phyloP scores from a whole-genome alignment of 148 eudicot species.

The Vaccinium myrtillus region DNA sequence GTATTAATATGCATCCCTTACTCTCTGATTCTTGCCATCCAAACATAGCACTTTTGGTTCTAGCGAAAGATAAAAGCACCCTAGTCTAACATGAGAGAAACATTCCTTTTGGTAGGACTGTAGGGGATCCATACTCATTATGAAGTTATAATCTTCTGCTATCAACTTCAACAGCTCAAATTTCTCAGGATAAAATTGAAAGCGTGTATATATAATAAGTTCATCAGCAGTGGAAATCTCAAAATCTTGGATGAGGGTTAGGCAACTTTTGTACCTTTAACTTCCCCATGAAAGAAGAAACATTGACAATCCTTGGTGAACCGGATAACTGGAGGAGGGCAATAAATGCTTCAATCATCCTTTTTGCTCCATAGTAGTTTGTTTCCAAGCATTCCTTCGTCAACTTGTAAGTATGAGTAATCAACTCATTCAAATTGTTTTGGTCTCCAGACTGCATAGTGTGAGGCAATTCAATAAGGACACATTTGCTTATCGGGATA shows the following conservation, averaged over 20 bases:
- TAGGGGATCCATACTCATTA: neutral
- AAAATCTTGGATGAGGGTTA: neutral
- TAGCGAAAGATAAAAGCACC: neutral
- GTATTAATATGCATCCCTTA: neutral
- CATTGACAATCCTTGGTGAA: slow-evolving; percentile 52
- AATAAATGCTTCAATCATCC: slow-evolving; percentile 40
- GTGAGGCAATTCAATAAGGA: neutral
- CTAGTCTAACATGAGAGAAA: neutral
- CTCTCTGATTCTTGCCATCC: neutral
- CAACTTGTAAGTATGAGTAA: slow-evolving; percentile 29
- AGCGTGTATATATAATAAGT: neutral
- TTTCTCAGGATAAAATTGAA: neutral
- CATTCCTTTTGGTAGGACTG: neutral
- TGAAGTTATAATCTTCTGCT: neutral
- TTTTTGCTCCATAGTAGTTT: slow-evolving; percentile 50
- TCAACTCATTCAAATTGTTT: neutral
- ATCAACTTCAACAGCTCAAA: neutral
- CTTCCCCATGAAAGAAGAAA: slow-evolving; percentile 38
- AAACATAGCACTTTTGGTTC: neutral
- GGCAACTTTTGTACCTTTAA: slow-evolving; percentile 28
- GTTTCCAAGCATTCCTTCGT: slow-evolving; percentile 39
- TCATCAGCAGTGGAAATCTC: neutral
- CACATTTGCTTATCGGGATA: neutral
- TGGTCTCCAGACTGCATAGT: slow-evolving; percentile 2
- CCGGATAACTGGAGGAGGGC: slow-evolving; percentile 52